Evolutionary conservation across 805 yeast genomes (phyloP).

Genomic region (Candida peoriensis): DNA sequence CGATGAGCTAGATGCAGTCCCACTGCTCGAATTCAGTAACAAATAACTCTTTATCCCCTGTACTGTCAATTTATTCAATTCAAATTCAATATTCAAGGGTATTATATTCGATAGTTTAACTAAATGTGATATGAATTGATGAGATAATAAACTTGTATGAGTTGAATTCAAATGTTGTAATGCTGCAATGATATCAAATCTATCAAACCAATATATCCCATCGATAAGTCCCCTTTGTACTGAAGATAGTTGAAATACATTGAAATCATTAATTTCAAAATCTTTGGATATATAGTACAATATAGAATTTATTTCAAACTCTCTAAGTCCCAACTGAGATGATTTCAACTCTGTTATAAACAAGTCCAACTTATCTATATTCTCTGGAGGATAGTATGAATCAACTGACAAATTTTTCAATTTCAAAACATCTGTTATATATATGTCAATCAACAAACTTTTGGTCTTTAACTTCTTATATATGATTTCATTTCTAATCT

Average conservation of each 20-base stretch:
- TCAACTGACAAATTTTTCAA: slow-evolving; percentile 6
- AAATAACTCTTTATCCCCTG: slow-evolving; percentile 10
- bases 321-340: slow-evolving; percentile 6
- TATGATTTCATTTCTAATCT: slow-evolving; percentile 19
- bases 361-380: slow-evolving; percentile 12
- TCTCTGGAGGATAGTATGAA: slow-evolving; percentile 21
- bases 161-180: slow-evolving; percentile 12
- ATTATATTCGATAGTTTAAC: slow-evolving; percentile 20
- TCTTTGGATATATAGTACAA: slow-evolving; percentile 23
- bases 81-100: slow-evolving; percentile 16
- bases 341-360: slow-evolving; percentile 11
- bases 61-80: slow-evolving; percentile 1
- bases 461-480: slow-evolving; percentile 11
- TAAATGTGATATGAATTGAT: slow-evolving; percentile 14
- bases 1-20: too few relatives aligned
- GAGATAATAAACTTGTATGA: slow-evolving; percentile 6
- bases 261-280: slow-evolving; percentile 17
- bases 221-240: slow-evolving; percentile 14
- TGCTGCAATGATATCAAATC: slow-evolving; percentile 18
- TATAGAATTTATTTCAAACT: slow-evolving; percentile 10
- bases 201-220: slow-evolving; percentile 20
- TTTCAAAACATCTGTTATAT: slow-evolving; percentile 15
- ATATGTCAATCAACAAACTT: slow-evolving; percentile 16
- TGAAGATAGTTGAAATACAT: slow-evolving; percentile 9
- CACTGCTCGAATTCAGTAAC: slow-evolving; percentile 6